Base-by-base conservation (phyloP, 176 grass and related monocot genomes). In the Pontederia crassipes region DNA sequence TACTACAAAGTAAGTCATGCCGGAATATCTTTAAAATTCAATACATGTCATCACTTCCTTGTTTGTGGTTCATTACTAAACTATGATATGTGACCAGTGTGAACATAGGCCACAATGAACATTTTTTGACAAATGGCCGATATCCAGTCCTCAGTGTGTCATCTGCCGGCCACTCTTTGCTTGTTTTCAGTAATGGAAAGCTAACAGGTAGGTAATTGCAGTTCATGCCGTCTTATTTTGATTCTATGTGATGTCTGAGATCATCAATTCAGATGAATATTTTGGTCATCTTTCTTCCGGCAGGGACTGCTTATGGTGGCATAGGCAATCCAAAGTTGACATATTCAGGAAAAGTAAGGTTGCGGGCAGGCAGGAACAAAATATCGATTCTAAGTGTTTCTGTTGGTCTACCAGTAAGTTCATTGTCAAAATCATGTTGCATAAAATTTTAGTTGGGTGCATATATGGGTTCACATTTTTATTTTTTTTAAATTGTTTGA, bases 311-410 rank as follows among this genome's bases (percentile, higher is more conserved):
- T 2, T 79, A 83, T 47, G 92, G 87, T 1, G 72, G 72, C 63
- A 67, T 74, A 10, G 54, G 88, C 0, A 82, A 82, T 54, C 76
- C 84, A 8, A 91, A 82, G 29, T 29, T 97, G 10, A 76, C 79
- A 9, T 91, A 80, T 56, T 64, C 52, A 15, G 79, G 65, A 13
- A 73, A 56, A 56, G 83, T 91, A 48, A 85, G 88, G 55, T 70
- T 97, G 71, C 79, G 87, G 87, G 77, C 72, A 55, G 92, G 92
- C 55, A 91, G 81, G 71, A 97, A 97, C 73, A 97, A 78, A 69
- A 97, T 97, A 57, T 91, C 92, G 46, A 80, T 91, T 71, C 62
- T 97, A 46, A 97, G 87, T 54, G 83, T 85, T 24, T 81, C 92
- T 64, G 84, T 85, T 69, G 92, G 92, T 18, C 81, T 97, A 12